Conservation (phyloP, 305 asterid genomes). For the Fraxinus greggii region DNA sequence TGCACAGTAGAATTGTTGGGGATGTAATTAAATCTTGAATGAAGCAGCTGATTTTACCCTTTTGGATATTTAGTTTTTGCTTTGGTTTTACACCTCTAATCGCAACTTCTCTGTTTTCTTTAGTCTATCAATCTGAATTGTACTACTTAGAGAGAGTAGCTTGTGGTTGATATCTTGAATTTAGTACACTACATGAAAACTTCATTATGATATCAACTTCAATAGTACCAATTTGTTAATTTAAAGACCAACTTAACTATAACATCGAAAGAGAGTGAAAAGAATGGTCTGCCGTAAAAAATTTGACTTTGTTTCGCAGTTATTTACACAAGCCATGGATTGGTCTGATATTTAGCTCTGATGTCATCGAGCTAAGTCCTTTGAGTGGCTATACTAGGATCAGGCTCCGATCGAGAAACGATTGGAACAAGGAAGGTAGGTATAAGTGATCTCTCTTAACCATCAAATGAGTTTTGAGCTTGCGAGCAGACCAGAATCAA, state of each 20-base stretch:
- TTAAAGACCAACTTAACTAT: neutral
- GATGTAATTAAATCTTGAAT: neutral
- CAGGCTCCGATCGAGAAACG: neutral
- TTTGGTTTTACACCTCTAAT: neutral
- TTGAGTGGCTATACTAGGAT: neutral
- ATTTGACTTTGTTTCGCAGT: neutral
- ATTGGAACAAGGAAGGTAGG: neutral
- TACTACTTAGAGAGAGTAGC: neutral
- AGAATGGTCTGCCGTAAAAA: neutral
- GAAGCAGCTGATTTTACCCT: neutral
- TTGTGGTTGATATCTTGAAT: neutral
- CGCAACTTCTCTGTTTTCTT: neutral
- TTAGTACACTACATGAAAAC: neutral
- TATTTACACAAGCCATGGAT: neutral
- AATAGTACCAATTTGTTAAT: neutral
- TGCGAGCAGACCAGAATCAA: neutral
- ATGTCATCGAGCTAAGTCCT: neutral
- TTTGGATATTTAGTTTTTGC: neutral
- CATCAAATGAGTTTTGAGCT: neutral
- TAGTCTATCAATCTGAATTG: neutral
- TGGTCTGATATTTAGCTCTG: neutral
- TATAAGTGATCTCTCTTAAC: neutral
- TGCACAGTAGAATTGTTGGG: neutral
- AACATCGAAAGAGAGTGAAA: neutral
- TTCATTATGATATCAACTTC: neutral